Percentiles rank a stretch among this genome's conserved stretches.
Evolutionary conservation across 768 basidiomycete species (phyloP).

Genomic region (Lactarius evosmus): DNA sequence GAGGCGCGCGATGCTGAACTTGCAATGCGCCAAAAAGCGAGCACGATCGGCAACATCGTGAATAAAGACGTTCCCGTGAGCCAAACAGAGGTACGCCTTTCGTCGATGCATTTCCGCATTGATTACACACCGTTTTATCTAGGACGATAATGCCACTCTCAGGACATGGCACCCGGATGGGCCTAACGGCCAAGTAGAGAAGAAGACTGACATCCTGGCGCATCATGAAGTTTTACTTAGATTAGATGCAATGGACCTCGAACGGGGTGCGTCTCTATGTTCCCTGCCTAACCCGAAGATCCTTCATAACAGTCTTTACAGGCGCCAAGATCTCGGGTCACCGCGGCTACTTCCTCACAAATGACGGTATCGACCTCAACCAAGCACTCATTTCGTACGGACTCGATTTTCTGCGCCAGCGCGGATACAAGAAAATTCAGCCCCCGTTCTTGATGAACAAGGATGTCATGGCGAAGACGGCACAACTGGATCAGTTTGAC

Average conservation of each 20-base stretch:
- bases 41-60: conserved; percentile 88
- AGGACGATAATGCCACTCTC: conserved; percentile 89
- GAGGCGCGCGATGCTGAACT: conserved; percentile 73
- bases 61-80: conserved; percentile 83
- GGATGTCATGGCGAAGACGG: conserved; percentile 95
- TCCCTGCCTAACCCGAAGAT: neutral
- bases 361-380: conserved; percentile 95
- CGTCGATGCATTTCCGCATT: neutral
- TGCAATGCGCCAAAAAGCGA: conserved; percentile 76
- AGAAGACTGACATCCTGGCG: conserved; percentile 78
- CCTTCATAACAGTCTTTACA: conserved; percentile 33
- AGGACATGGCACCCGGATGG: conserved; percentile 86
- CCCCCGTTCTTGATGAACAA: conserved; percentile 99
- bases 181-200: conserved; percentile 65
- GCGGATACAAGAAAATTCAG: conserved; percentile 89
- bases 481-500: conserved; percentile 97
- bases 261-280: conserved; percentile 62
- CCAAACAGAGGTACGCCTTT: conserved; percentile 68
- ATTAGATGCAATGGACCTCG: conserved; percentile 94
- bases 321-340: conserved; percentile 93
- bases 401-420: conserved; percentile 83
- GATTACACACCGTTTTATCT: neutral
- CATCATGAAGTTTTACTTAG: conserved; percentile 96
- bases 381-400: conserved; percentile 94
- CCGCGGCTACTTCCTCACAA: conserved; percentile 93